phyloP scores from a whole-genome alignment of 176 grass and related monocot species.

The Otatea glauca region DNA sequence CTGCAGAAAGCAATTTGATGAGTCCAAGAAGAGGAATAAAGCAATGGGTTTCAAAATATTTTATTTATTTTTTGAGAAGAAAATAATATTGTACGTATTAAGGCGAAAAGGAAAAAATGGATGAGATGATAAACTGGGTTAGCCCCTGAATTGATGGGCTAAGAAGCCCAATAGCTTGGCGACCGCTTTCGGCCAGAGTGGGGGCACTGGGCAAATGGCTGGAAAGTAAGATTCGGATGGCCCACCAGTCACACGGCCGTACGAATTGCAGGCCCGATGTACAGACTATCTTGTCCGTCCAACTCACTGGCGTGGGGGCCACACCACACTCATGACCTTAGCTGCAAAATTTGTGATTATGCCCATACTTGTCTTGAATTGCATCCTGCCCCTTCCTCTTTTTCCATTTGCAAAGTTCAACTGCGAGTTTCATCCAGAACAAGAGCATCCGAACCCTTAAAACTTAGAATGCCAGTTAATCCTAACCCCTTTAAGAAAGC shows the following conservation, averaged over 20 bases:
- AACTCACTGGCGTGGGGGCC: background rate
- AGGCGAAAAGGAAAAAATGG: background rate
- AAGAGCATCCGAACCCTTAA: background rate
- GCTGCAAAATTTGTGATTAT: background rate
- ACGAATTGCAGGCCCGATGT: constrained; percentile 18
- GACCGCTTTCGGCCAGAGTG: constrained; percentile 43
- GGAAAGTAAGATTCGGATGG: constrained; percentile 49
- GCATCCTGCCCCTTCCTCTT: background rate
- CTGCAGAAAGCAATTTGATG: background rate
- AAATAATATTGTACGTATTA: background rate
- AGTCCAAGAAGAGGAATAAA: background rate
- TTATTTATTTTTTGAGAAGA: background rate
- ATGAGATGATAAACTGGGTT: background rate
- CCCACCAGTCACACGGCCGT: constrained; percentile 29
- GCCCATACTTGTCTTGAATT: background rate
- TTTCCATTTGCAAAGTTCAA: background rate
- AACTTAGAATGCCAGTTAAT: background rate
- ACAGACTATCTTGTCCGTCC: background rate
- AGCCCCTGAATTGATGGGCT: background rate
- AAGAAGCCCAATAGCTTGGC: constrained; percentile 14
- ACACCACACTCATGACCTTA: background rate
- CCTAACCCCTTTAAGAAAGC: background rate
- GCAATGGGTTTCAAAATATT: background rate
- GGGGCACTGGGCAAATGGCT: constrained; percentile 4
- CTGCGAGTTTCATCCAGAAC: background rate